Base-by-base conservation (phyloP, 177 flowering plant species). In the Vitis hybrid region DNA sequence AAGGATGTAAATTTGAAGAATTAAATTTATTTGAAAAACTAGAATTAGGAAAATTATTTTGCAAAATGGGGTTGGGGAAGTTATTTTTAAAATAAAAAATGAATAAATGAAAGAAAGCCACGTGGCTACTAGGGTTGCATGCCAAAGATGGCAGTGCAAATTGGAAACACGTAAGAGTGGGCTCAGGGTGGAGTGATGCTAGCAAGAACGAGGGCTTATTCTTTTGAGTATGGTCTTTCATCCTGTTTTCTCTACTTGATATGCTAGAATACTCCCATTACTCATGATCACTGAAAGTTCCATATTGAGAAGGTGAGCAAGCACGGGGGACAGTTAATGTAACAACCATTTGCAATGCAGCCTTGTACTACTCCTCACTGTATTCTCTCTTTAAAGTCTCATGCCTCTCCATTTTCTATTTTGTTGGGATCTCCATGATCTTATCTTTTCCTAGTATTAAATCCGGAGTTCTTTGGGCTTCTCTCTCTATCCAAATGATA, bases 401-500 rank as follows among this genome's bases (percentile, higher is more conserved):
- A 69, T 85, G 86, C 51, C 94, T 63, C 71, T 88, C 86, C 90
- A 88, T 89, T 59, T 71, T 81, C 54, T 88, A 90, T 59, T 81
- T 69, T 51, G 78, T 67, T 11, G 92, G 94, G 22, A 87, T 84
- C 70, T 84, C 84, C 80, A 78, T 74, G 13, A 59, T 73, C 8
- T 69, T 53, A 59, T 85, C 84, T 57, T 82, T 81, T 79, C 86
- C 87, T 24, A 62, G 69, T 87, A 88, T 84, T 58, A 89, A 31
- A 71, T 85, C 78, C 9, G 86, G 70, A 52, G 94, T 90, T 74
- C 83, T 79, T 62, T 73, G 76, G 18, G 94, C 85, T 87, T 89
- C 94, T 73, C 82, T 81, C 79, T 85, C 86, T 20, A 89, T 86
- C 92, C 94, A 89, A 68, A 89, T 75, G 65, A 89, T 87, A 60